Evolutionary conservation across 2,329 filamentous ascomycete species (phyloP), one percentile per base, ranked within the genome.

Genomic region (Xylariaceae sp.): DNA sequence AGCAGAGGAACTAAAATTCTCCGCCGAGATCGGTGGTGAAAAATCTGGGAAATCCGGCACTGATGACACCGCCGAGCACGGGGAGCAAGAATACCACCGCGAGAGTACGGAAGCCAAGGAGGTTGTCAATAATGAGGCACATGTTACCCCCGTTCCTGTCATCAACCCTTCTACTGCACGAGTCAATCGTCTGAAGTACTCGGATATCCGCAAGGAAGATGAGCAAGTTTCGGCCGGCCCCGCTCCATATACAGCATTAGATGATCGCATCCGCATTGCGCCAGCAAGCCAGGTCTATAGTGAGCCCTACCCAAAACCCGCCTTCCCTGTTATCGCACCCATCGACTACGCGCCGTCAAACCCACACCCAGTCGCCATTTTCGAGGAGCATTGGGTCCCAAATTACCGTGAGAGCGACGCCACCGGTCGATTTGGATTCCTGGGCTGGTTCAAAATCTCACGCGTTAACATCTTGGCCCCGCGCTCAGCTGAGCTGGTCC

Each of bases 391-490:
- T 9, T 34, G 30, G 9, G 18, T 2, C 2, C 36, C 22, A 3
- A 41, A 39, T 8, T 2, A 6, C 18, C 44, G 37, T 18, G 15
- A 7, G 2, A 26, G 21, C 12, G 32, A 5, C n/a, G 3, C 6
- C 6, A 5, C 34, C 5, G 5, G 10, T 15, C 5, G 39, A 32
- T 67, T 65, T 42, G 43, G 39, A 3, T 68, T 68, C 57, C 50
- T 16, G 15, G 65, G 66, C 22, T 68, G 66, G 66, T 63, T 59
- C 56, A 50, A 34, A 26, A 47, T 67, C 18, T 26, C 49, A 9
- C 61, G 57, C 12, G 44, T 68, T 52, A 61, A 58, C 42, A 16
- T 67, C 18, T 51, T 68, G 0, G 61, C 65, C 0, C 65, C 66
- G 6, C 45, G 47, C 2, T 65, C 64, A 2, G 53, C 53, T 5